A percentile compares a stretch with the other conserved stretches of the same genome.
Evolutionary conservation across 2,329 filamentous ascomycete genomes (phyloP).

Genomic region (Colletotrichum lupini): DNA sequence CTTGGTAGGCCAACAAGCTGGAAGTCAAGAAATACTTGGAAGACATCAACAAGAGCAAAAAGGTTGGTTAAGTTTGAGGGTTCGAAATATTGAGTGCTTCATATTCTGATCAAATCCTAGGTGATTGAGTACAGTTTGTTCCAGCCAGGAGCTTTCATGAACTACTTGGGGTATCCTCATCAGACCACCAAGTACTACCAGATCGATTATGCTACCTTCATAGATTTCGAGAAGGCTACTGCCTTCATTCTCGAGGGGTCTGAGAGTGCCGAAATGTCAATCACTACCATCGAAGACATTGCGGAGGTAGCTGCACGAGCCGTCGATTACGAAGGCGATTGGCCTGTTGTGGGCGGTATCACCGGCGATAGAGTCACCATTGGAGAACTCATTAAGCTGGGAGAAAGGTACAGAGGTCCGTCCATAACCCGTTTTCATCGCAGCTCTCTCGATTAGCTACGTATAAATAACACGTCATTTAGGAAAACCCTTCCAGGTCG

Average conservation of each 20-base stretch:
- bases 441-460: no score
- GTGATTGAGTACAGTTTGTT: slow-evolving; percentile 62
- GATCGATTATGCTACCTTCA: slow-evolving; percentile 12
- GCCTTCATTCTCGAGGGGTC: slow-evolving; percentile 44
- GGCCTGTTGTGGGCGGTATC: slow-evolving; percentile 53
- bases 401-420: slow-evolving; percentile 47
- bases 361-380: slow-evolving; percentile 44
- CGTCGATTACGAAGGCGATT: slow-evolving; percentile 52
- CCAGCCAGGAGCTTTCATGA: slow-evolving; percentile 58
- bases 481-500: slow-evolving; percentile 44
- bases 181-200: slow-evolving; percentile 51
- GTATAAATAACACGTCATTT: neutral
- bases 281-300: slow-evolving; percentile 49
- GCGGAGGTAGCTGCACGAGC: slow-evolving; percentile 48
- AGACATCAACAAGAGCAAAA: slow-evolving; percentile 53
- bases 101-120: slow-evolving; percentile 36
- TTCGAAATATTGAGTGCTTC: neutral
- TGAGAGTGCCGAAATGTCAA: slow-evolving; percentile 43
- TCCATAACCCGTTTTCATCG: neutral
- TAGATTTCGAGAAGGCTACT: slow-evolving; percentile 48
- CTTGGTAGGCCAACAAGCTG: slow-evolving; percentile 54
- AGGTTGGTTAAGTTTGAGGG: slow-evolving; percentile 38
- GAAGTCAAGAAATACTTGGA: slow-evolving; percentile 51
- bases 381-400: slow-evolving; percentile 45
- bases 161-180: slow-evolving; percentile 60